Conservation (phyloP, 495 filamentous ascomycete genomes). For the Aspergillus funiculosus region DNA sequence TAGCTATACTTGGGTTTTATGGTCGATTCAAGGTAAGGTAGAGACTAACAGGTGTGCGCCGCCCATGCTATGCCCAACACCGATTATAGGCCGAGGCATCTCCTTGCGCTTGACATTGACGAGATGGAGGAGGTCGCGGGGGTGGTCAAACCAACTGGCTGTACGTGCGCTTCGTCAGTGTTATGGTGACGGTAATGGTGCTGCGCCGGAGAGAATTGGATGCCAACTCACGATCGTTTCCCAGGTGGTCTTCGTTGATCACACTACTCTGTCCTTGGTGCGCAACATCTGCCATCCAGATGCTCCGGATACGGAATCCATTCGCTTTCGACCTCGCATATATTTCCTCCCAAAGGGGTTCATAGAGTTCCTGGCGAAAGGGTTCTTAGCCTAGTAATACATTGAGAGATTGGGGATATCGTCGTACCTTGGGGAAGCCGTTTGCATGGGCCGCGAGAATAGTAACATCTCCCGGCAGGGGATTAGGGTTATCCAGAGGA, state of each 20-base stretch:
- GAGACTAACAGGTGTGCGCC: conserved; percentile 55
- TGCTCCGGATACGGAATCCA: conserved; percentile 65
- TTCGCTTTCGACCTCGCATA: conserved; percentile 44
- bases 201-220: background rate
- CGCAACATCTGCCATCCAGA: conserved; percentile 82
- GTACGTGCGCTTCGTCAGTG: conserved; percentile 10
- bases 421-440: conserved; percentile 79
- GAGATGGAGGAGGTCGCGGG: conserved; percentile 81
- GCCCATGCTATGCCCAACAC: conserved; percentile 87
- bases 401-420: conserved; percentile 6
- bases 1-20: conserved; percentile 5
- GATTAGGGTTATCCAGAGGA: conserved; percentile 57
- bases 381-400: background rate
- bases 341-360: conserved; percentile 80
- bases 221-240: conserved; percentile 64
- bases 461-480: conserved; percentile 68
- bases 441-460: conserved; percentile 83
- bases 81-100: conserved; percentile 85
- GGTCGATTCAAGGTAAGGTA: background rate
- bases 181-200: background rate
- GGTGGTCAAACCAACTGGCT: conserved; percentile 82
- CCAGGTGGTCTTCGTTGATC: conserved; percentile 66
- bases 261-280: conserved; percentile 70
- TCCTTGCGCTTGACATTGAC: conserved; percentile 75
- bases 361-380: conserved; percentile 66